Conservation (phyloP, 2,329 filamentous ascomycete genomes). For the Fusarium sp. region DNA sequence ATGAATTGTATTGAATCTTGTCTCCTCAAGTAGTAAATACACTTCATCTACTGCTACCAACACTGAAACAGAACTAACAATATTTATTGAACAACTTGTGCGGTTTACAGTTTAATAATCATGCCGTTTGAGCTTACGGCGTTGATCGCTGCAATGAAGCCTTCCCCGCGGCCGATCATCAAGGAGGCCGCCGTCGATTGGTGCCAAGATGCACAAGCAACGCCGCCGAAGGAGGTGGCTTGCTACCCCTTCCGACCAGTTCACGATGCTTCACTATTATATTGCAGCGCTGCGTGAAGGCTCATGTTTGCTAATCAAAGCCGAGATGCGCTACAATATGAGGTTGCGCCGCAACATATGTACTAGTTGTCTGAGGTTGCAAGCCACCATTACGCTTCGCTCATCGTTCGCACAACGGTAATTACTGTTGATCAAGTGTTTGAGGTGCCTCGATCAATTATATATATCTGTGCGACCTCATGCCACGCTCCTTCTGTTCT, state of each 20-base stretch:
- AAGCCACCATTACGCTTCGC: conserved; percentile 18
- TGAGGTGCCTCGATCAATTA: not conserved
- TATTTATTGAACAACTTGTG: not conserved
- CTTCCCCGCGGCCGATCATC: conserved; percentile 3
- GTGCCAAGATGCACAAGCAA: conserved; percentile 1
- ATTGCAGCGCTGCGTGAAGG: conserved; percentile 11
- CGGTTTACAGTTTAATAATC: conserved; percentile 4
- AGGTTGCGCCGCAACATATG: conserved; percentile 3
- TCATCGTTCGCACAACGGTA: not conserved
- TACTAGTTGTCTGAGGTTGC: not conserved
- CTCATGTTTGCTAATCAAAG: not conserved
- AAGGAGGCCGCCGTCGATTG: conserved; percentile 11
- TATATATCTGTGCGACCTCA: not conserved
- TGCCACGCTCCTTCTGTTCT: not conserved
- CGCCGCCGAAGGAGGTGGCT: conserved; percentile 28
- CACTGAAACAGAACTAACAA: not conserved
- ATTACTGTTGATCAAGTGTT: not conserved
- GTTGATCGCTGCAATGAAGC: not conserved
- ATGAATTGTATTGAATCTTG: not conserved
- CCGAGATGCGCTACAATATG: not conserved
- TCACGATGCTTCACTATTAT: conserved; percentile 22
- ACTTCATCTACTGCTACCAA: not conserved
- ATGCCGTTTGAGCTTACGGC: conserved; percentile 11
- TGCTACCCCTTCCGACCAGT: conserved; percentile 3
- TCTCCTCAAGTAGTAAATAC: not conserved